phyloP scores from a whole-genome alignment of 257 asterid species.

The Fraxinus excelsior region DNA sequence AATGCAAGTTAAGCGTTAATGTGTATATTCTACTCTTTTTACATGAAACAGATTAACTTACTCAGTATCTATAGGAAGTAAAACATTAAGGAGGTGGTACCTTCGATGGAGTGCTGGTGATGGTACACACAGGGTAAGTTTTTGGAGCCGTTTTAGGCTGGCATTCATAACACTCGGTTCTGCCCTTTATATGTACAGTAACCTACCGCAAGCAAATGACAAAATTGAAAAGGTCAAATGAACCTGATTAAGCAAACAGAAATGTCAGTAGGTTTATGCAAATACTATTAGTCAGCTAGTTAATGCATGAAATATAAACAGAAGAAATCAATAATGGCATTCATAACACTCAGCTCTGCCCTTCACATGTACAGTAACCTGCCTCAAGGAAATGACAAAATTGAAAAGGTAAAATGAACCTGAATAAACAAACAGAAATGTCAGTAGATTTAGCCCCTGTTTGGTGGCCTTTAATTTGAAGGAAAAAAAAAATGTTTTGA shows the following conservation, averaged over 20 bases:
- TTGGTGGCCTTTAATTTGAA: no score
- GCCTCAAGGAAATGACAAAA: conserved; percentile 31
- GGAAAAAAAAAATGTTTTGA: no score
- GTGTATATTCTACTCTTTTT: background rate
- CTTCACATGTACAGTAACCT: conserved; percentile 95
- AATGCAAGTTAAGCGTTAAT: conserved; percentile 13
- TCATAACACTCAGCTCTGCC: conserved; percentile 95
- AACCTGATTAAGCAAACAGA: conserved; percentile 21
- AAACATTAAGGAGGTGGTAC: conserved; percentile 34
- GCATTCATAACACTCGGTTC: conserved; percentile 96
- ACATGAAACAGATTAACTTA: background rate
- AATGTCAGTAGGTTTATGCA: background rate
- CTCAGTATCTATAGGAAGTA: background rate
- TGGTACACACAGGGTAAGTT: conserved; percentile 97
- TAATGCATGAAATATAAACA: background rate
- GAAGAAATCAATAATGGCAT: conserved; percentile 48
- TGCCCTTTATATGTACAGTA: conserved; percentile 93
- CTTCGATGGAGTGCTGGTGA: conserved; percentile 98
- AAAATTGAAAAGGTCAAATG: conserved; percentile 6
- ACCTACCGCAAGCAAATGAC: conserved; percentile 57
- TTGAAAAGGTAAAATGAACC: conserved; percentile 6
- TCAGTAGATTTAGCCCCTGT: background rate
- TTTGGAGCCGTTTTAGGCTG: conserved; percentile 98
- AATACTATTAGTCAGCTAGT: conserved; percentile 2
- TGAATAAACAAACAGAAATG: conserved; percentile 17